A percentile compares a stretch with the other conserved stretches of the same genome.
Conservation (phyloP, 2,329 filamentous ascomycete genomes). For the Aspergillus melleus region DNA sequence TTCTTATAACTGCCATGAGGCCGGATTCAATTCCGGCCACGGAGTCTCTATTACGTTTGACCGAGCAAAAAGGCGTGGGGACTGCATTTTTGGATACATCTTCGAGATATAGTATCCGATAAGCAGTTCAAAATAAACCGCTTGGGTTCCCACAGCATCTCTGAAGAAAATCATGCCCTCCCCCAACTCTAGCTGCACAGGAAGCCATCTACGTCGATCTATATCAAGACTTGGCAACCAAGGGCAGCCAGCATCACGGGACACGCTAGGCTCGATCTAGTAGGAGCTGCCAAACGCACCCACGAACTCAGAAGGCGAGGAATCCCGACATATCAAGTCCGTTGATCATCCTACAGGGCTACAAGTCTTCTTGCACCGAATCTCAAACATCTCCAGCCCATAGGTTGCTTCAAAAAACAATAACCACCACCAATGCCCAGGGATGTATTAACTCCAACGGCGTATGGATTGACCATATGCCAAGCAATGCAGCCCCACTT, state of each 20-base stretch:
- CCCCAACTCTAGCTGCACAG: conserved; percentile 9
- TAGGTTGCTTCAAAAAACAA: conserved; percentile 8
- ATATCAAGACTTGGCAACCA: conserved; percentile 27
- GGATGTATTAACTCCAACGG: no score
- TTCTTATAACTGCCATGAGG: conserved; percentile 46
- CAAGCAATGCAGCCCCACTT: conserved; percentile 18
- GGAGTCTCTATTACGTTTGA: conserved; percentile 39
- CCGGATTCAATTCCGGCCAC: conserved; percentile 50
- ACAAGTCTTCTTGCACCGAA: not conserved
- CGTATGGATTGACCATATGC: conserved; percentile 2
- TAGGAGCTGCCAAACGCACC: not conserved
- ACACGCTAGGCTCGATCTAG: conserved; percentile 27
- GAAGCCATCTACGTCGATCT: conserved; percentile 18
- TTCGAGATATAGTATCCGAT: conserved; percentile 1
- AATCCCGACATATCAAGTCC: not conserved
- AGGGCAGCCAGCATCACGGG: conserved; percentile 32
- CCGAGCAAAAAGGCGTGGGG: conserved; percentile 29
- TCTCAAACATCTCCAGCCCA: not conserved
- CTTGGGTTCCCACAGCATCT: conserved; percentile 1
- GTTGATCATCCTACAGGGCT: not conserved
- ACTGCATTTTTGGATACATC: conserved; percentile 16
- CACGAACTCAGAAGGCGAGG: not conserved
- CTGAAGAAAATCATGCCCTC: not conserved
- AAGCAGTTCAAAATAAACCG: conserved; percentile 2
- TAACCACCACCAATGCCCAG: no score